Evolutionary conservation across 2,329 filamentous ascomycete species (phyloP).

Genomic region (Aureobasidium sp.): DNA sequence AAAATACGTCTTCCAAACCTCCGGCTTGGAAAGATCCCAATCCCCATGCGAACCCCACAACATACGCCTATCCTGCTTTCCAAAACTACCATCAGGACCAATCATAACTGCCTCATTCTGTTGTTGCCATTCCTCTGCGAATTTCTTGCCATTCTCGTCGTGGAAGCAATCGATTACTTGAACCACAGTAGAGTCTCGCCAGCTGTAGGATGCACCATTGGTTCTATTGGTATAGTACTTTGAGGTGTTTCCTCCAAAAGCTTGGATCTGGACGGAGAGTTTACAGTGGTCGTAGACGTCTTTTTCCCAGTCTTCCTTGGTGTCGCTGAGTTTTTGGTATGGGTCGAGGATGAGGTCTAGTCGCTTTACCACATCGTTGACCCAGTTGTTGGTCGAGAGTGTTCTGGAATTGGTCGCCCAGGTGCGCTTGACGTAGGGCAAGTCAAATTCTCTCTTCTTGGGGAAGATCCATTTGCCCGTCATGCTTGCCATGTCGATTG

Average conservation of each 20-base stretch:
- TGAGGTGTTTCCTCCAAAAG: not conserved
- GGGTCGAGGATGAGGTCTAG: not conserved
- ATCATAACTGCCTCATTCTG: not conserved
- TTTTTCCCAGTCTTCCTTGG: not conserved
- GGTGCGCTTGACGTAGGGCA: not conserved
- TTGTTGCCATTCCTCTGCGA: not conserved
- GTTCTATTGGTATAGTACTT: not conserved
- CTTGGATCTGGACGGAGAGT: not conserved
- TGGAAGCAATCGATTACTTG: not conserved
- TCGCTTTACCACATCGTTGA: not conserved
- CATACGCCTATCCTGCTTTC: not conserved
- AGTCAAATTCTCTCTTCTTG: not conserved
- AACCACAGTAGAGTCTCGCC: not conserved
- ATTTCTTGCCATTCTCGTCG: not conserved
- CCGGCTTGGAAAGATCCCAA: not conserved
- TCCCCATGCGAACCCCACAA: not conserved
- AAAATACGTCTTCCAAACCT: not conserved
- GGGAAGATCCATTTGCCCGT: not conserved
- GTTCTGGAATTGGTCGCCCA: not conserved
- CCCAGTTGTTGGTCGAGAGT: not conserved
- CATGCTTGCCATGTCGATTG: not conserved
- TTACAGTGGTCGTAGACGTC: not conserved
- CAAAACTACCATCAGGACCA: not conserved
- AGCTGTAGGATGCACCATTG: not conserved
- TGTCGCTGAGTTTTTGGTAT: not conserved